Conservation (phyloP, 352 stramenopile genomes). For the Phytophthora idaei region DNA sequence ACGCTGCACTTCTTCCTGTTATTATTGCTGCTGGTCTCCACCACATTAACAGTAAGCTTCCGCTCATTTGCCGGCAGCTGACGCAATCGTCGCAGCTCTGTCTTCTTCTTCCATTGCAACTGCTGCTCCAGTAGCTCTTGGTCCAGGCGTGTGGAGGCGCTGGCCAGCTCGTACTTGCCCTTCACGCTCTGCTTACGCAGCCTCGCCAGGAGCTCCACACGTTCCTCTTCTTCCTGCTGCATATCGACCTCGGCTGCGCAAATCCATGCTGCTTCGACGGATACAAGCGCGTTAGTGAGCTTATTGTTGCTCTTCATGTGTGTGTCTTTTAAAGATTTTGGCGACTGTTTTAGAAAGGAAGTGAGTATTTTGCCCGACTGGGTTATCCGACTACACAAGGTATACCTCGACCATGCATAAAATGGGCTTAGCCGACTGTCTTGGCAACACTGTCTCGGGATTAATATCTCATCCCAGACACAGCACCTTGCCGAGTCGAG, state of each 20-base stretch:
- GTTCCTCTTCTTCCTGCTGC: slow-evolving; percentile 56
- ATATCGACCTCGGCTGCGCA: slow-evolving; percentile 60
- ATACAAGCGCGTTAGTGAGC: slow-evolving; percentile 39
- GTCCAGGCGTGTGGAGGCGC: slow-evolving; percentile 46
- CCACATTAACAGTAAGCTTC: slow-evolving; percentile 13
- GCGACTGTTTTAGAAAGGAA: no score
- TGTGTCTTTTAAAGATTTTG: neutral
- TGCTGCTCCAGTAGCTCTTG: slow-evolving; percentile 57
- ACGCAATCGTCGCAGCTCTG: slow-evolving; percentile 16
- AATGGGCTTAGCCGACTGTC: no score
- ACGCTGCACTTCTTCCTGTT: slow-evolving; percentile 36
- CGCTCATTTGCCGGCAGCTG: slow-evolving; percentile 11
- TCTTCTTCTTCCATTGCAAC: slow-evolving; percentile 43
- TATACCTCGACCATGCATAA: no score
- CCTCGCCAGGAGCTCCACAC: slow-evolving; percentile 16
- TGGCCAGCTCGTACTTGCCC: slow-evolving; percentile 62
- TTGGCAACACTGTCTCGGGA: no score
- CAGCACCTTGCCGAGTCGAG: no score
- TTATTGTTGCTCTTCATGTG: slow-evolving; percentile 38
- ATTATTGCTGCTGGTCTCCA: slow-evolving; percentile 33
- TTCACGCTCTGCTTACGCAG: slow-evolving; percentile 31
- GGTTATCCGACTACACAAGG: no score
- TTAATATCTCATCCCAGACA: no score
- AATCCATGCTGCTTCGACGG: slow-evolving; percentile 63
- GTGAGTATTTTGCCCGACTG: no score